These are phyloP conservation scores for Schwanniomyces yamadae DNA, from an alignment of 805 yeast species.

Conservation along the genomic window DNA sequence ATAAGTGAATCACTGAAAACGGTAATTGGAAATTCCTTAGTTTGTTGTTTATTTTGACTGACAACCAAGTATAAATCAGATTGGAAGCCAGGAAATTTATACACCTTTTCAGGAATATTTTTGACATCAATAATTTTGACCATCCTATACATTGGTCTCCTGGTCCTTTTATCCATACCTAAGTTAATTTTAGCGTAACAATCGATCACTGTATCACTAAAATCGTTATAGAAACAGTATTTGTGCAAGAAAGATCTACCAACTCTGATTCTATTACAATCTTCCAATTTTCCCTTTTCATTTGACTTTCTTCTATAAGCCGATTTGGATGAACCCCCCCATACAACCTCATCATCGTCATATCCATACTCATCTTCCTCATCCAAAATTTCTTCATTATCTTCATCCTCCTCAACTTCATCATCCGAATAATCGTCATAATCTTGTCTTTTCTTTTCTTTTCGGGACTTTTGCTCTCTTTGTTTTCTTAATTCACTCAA, in stretches of 20 bases:
- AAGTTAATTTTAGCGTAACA: conserved; percentile 83
- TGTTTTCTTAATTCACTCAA: conserved; percentile 73
- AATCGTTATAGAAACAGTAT: conserved; percentile 79
- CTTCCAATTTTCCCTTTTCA: conserved; percentile 53
- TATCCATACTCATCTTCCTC: conserved; percentile 30
- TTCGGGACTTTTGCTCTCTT: conserved; percentile 61
- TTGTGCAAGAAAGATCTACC: conserved; percentile 77
- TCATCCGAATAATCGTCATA: conserved; percentile 40
- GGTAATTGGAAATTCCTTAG: conserved; percentile 72
- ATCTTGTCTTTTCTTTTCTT: conserved; percentile 31
- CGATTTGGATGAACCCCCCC: conserved; percentile 29
- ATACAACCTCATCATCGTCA: conserved; percentile 34
- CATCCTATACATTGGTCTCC: conserved; percentile 72
- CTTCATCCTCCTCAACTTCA: conserved; percentile 46
- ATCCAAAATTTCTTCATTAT: conserved; percentile 44
- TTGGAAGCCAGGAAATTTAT: conserved; percentile 41
- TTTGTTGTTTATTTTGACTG: conserved; percentile 75
- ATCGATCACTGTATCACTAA: conserved; percentile 65
- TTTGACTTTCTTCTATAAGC: conserved; percentile 23
- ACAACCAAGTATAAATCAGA: conserved; percentile 61
- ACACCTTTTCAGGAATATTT: conserved; percentile 39
- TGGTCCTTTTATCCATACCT: conserved; percentile 63
- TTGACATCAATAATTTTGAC: conserved; percentile 73
- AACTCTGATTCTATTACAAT: conserved; percentile 69
- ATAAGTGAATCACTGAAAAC: conserved; percentile 78